phyloP scores from a whole-genome alignment of 768 basidiomycete genomes.

The Agaricus sinodeliciosus region DNA sequence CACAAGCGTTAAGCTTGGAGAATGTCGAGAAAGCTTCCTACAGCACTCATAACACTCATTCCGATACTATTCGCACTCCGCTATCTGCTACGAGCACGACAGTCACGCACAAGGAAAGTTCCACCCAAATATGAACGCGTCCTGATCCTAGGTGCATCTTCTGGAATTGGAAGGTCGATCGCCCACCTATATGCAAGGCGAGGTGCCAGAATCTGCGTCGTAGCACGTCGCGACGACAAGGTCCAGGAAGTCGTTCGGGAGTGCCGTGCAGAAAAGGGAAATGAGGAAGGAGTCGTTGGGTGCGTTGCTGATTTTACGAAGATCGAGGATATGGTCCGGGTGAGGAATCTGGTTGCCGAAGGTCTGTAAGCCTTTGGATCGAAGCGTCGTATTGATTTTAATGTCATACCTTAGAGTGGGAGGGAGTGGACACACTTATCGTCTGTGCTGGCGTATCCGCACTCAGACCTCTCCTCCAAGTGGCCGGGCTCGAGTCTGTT shows the following conservation, averaged over 20 bases:
- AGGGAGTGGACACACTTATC: conserved; percentile 75
- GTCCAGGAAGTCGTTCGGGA: conserved; percentile 57
- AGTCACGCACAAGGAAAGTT: conserved; percentile 29
- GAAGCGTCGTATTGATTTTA: not conserved
- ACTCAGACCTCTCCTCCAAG: conserved; percentile 63
- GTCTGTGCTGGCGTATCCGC: conserved; percentile 84
- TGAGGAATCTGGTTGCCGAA: conserved; percentile 45
- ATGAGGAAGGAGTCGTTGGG: conserved; percentile 34
- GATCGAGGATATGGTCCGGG: conserved; percentile 57
- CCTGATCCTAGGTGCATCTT: conserved; percentile 76
- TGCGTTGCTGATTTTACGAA: conserved; percentile 58
- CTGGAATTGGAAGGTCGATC: conserved; percentile 72
- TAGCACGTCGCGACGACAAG: conserved; percentile 54
- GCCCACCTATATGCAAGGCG: conserved; percentile 65
- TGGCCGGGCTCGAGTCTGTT: conserved; percentile 49
- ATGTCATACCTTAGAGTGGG: conserved; percentile 53
- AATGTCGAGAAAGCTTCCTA: not conserved
- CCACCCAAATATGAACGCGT: conserved; percentile 56
- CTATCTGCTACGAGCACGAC: conserved; percentile 14
- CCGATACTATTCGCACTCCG: conserved; percentile 19
- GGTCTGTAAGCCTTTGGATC: conserved; percentile 33
- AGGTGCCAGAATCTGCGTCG: conserved; percentile 72
- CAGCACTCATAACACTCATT: conserved; percentile 16
- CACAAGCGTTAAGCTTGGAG: too few species aligned
- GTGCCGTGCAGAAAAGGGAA: conserved; percentile 30